A percentile compares a stretch with the other conserved stretches of the same genome.
phyloP scores from a whole-genome alignment of 352 stramenopile genomes.

The Peronospora belbahrii region DNA sequence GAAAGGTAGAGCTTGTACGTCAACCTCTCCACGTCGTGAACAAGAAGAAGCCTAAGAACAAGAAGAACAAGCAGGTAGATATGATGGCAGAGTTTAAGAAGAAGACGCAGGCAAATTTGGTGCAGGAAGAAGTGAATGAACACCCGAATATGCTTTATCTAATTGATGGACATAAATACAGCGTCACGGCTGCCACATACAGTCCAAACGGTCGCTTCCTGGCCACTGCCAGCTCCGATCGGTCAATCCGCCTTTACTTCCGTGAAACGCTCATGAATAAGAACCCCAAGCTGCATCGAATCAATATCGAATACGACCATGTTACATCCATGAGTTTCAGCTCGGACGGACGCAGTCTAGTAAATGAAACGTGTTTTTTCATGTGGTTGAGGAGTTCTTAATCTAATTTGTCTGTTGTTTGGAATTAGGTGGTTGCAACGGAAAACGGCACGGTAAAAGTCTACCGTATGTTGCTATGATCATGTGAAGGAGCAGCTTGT shows the following conservation, averaged over 20 bases:
- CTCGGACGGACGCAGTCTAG: constrained; percentile 62
- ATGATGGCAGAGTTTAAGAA: constrained; percentile 70
- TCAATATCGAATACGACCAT: constrained; percentile 78
- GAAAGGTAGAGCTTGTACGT: constrained; percentile 44
- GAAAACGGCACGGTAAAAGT: constrained; percentile 62
- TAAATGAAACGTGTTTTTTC: constrained; percentile 3
- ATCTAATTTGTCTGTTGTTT: background rate
- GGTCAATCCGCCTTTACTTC: constrained; percentile 62
- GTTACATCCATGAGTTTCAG: constrained; percentile 68
- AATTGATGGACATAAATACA: constrained; percentile 68
- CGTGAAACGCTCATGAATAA: constrained; percentile 57
- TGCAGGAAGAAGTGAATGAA: constrained; percentile 19
- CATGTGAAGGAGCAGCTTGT: background rate
- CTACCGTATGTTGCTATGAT: constrained; percentile 41
- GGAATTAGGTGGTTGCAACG: constrained; percentile 43
- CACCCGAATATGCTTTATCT: constrained; percentile 37
- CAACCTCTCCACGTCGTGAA: constrained; percentile 36
- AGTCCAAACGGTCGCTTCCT: constrained; percentile 76
- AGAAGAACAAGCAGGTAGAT: constrained; percentile 56
- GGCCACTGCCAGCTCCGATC: constrained; percentile 64
- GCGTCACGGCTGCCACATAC: constrained; percentile 53
- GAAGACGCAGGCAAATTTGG: constrained; percentile 18
- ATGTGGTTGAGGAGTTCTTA: background rate
- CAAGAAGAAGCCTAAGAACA: constrained; percentile 55
- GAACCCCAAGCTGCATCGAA: constrained; percentile 48